Evolutionary conservation across 2,329 filamentous ascomycete genomes (phyloP).

Genomic region (Aulographum hederae): DNA sequence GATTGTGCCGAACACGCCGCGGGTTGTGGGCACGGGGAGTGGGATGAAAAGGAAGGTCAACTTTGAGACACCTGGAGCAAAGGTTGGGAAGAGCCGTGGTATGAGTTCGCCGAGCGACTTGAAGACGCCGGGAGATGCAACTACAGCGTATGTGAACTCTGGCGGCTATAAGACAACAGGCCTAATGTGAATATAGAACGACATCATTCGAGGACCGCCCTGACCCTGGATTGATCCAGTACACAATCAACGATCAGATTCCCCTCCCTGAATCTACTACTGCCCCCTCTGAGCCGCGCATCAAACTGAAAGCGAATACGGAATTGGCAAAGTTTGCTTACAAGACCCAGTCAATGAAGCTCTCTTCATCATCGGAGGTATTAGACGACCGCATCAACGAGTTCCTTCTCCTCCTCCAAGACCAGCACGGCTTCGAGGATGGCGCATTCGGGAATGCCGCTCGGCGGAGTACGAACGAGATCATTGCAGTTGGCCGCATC

Average conservation of each 20-base stretch:
- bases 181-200: conserved; percentile 9
- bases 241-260: conserved; percentile 67
- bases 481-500: conserved; percentile 82
- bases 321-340: conserved; percentile 85
- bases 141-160: neutral
- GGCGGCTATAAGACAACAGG: too few relatives aligned
- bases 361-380: conserved; percentile 80
- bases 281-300: conserved; percentile 51
- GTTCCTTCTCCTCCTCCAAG: conserved; percentile 56
- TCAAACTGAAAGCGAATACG: conserved; percentile 71
- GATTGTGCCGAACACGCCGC: conserved; percentile 25
- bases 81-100: conserved; percentile 23
- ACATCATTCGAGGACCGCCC: conserved; percentile 52
- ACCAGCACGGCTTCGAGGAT: conserved; percentile 59
- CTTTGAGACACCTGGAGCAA: conserved; percentile 30
- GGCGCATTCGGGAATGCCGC: conserved; percentile 75
- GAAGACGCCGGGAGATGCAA: conserved; percentile 14
- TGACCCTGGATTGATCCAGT: conserved; percentile 65
- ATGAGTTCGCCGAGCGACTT: conserved; percentile 31
- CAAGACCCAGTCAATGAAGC: conserved; percentile 86
- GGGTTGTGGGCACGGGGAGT: conserved; percentile 19
- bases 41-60: conserved; percentile 35
- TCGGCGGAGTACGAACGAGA: conserved; percentile 64
- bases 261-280: conserved; percentile 30
- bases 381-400: conserved; percentile 92